Percentiles rank a stretch among this genome's conserved stretches.
phyloP scores from a whole-genome alignment of 1,139 yeast genomes.

The Geotrichum aggregatum region DNA sequence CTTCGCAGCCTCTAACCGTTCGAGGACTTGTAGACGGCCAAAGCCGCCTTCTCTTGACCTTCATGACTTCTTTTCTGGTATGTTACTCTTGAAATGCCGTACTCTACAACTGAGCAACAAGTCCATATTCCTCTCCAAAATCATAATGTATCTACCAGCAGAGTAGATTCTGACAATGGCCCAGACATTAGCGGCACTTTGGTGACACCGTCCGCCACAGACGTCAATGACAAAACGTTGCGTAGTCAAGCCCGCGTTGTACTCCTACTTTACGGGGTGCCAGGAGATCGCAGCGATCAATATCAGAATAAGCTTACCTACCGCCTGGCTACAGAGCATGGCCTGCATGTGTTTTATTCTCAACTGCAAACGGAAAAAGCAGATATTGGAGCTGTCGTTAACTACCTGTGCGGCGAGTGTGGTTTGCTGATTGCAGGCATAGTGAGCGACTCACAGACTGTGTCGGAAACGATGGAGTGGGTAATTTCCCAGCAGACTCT shows the following conservation, averaged over 20 bases:
- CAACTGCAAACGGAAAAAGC: constrained; percentile 69
- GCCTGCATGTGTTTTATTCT: constrained; percentile 63
- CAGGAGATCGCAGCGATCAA: constrained; percentile 77
- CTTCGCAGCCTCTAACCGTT: too few relatives aligned
- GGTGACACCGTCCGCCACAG: constrained; percentile 12
- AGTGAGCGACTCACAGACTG: constrained; percentile 78
- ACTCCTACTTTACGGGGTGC: constrained; percentile 67
- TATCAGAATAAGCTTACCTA: constrained; percentile 66
- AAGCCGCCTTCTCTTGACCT: too few relatives aligned
- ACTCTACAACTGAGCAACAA: too few relatives aligned
- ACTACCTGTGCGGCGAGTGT: constrained; percentile 41
- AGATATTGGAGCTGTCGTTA: constrained; percentile 50
- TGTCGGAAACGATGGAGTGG: constrained; percentile 72
- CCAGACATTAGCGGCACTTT: constrained; percentile 19
- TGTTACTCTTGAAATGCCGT: too few relatives aligned
- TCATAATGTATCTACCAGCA: too few relatives aligned
- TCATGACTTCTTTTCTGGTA: too few relatives aligned
- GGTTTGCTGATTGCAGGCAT: constrained; percentile 43
- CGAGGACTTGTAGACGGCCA: too few relatives aligned
- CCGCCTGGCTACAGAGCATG: constrained; percentile 53
- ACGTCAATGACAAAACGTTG: not conserved
- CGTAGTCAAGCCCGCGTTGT: constrained; percentile 38
- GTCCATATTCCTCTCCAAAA: too few relatives aligned
- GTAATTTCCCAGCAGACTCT: constrained; percentile 46
- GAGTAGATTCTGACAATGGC: constrained; percentile 4